Conservation (phyloP, 2,329 filamentous ascomycete genomes). For the Tolypocladium ophioglossoides region DNA sequence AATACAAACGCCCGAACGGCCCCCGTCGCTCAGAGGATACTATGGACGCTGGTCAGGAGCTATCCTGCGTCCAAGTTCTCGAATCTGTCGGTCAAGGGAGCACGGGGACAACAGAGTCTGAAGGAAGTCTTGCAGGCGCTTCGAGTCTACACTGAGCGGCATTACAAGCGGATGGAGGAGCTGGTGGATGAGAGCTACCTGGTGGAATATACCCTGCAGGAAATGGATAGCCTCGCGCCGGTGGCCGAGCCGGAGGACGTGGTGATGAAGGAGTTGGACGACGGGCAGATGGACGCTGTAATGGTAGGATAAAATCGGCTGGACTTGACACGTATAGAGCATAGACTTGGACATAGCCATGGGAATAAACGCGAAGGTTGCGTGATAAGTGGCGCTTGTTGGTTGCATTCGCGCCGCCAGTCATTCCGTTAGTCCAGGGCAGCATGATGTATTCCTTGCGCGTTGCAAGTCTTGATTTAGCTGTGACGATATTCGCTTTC, state of each 20-base stretch:
- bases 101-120: slow-evolving; percentile 51
- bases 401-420: too few relatives aligned
- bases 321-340: neutral
- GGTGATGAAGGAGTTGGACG: slow-evolving; percentile 24
- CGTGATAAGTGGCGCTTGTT: neutral
- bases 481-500: neutral
- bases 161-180: slow-evolving; percentile 84
- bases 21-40: slow-evolving; percentile 72
- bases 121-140: slow-evolving; percentile 83
- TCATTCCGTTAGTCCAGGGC: too few relatives aligned
- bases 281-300: slow-evolving; percentile 16
- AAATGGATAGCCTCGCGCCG: slow-evolving; percentile 71
- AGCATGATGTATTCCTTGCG: too few relatives aligned
- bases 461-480: too few relatives aligned
- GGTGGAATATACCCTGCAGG: slow-evolving; percentile 81
- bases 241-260: slow-evolving; percentile 20
- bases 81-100: slow-evolving; percentile 51
- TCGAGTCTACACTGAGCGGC: slow-evolving; percentile 81
- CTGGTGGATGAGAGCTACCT: slow-evolving; percentile 90
- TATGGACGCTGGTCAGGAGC: slow-evolving; percentile 68
- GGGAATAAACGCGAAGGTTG: too few relatives aligned
- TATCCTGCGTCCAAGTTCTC: slow-evolving; percentile 74
- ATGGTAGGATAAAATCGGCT: slow-evolving; percentile 1
- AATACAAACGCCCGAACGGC: slow-evolving; percentile 90
- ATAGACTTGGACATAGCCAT: neutral